These are phyloP conservation scores for Floccularia luteovirens DNA, from an alignment of 768 basidiomycete species.

Conservation along the genomic window DNA sequence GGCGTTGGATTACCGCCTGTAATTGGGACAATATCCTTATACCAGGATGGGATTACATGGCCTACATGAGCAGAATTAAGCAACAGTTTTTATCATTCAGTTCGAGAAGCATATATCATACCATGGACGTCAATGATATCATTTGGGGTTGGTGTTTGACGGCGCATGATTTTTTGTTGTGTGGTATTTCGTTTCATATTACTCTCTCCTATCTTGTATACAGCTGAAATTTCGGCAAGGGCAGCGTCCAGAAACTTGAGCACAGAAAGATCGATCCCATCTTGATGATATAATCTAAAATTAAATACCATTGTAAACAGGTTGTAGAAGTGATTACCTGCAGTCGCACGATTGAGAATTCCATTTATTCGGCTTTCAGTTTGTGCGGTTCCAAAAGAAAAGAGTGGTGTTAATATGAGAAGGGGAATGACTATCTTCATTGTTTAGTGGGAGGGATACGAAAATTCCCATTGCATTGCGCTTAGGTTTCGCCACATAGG, in stretches of 20 bases:
- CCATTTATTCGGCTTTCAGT: too few relatives aligned
- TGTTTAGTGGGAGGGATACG: too few relatives aligned
- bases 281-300: conserved; percentile 10
- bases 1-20: conserved; percentile 22
- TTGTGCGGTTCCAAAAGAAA: too few relatives aligned
- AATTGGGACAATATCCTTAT: conserved; percentile 17
- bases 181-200: conserved; percentile 4
- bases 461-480: too few relatives aligned
- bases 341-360: too few relatives aligned
- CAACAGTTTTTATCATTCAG: neutral
- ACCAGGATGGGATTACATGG: conserved; percentile 24
- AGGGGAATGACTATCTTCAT: too few relatives aligned
- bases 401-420: too few relatives aligned
- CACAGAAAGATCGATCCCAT: conserved; percentile 20
- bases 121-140: conserved; percentile 23
- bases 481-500: too few relatives aligned
- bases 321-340: too few relatives aligned
- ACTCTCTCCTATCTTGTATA: conserved; percentile 7
- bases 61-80: conserved; percentile 8
- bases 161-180: conserved; percentile 8
- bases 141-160: conserved; percentile 9
- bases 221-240: conserved; percentile 15
- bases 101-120: conserved; percentile 8
- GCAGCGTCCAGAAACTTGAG: conserved; percentile 15
- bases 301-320: too few relatives aligned